These are phyloP conservation scores for Colletotrichum sp. DNA, from an alignment of 2,329 filamentous ascomycete species.

Conservation along the genomic window DNA sequence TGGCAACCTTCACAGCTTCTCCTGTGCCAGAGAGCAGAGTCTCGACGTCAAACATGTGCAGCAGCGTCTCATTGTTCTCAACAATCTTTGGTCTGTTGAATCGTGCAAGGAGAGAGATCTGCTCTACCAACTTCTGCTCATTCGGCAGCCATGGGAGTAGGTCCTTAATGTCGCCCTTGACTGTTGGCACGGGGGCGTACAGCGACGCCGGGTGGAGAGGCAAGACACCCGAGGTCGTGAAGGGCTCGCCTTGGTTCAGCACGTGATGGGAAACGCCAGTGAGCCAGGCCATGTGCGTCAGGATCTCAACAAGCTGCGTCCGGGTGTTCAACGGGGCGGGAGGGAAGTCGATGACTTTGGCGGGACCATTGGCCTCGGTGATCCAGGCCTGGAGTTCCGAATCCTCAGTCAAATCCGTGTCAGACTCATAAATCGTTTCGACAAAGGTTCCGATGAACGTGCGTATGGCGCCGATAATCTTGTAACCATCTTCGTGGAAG, in stretches of 20 bases:
- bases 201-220: background rate
- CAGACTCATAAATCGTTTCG: background rate
- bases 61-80: background rate
- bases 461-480: background rate
- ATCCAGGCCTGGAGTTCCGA: background rate
- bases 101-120: background rate
- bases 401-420: background rate
- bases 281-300: background rate
- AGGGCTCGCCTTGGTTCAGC: background rate
- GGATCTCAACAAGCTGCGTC: background rate
- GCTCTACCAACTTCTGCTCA: background rate
- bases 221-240: background rate
- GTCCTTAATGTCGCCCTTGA: background rate
- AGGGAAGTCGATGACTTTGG: background rate
- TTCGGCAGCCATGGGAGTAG: background rate
- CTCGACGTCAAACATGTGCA: background rate
- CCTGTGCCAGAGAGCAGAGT: background rate
- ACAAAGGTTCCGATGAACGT: background rate
- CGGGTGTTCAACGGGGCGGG: background rate
- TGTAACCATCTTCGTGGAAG: background rate
- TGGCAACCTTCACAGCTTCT: background rate
- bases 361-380: background rate
- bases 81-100: background rate
- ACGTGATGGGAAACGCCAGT: background rate
- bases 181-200: background rate